Percentiles rank a stretch among this genome's conserved stretches.
Conservation (phyloP, 192 early-diverging fungal species). For the Rhizophagus prolifer region DNA sequence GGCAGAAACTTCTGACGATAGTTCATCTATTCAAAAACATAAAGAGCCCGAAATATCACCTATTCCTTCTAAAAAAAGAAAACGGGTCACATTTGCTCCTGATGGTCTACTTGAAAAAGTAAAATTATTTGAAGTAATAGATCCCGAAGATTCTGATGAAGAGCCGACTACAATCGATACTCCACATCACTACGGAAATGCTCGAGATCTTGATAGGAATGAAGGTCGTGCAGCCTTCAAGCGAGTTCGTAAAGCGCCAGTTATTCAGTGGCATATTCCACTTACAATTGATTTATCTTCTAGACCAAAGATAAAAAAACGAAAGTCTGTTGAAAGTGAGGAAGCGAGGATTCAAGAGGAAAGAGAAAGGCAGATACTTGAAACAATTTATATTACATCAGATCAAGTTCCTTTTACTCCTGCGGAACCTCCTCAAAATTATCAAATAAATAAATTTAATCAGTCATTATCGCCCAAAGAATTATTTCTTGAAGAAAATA, state of each 20-base stretch:
- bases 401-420: constrained; percentile 18
- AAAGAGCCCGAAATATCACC: background rate
- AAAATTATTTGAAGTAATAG: constrained; percentile 30
- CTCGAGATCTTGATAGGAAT: constrained; percentile 34
- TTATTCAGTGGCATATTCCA: constrained; percentile 19
- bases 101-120: constrained; percentile 13
- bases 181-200: constrained; percentile 34
- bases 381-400: constrained; percentile 19
- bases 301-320: background rate
- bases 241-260: constrained; percentile 8
- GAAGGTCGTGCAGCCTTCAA: constrained; percentile 31
- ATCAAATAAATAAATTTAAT: background rate
- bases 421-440: constrained; percentile 6
- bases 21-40: background rate
- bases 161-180: background rate
- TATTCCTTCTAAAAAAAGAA: constrained; percentile 19
- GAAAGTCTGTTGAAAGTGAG: constrained; percentile 1
- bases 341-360: constrained; percentile 18
- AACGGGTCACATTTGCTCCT: constrained; percentile 28
- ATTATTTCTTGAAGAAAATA: constrained; percentile 2
- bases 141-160: background rate
- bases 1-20: background rate
- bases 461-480: background rate
- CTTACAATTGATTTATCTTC: background rate
- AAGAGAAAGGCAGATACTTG: constrained; percentile 10